Evolutionary conservation across 2,329 filamentous ascomycete genomes (phyloP).

Genomic region (Sporothrix curviconia): DNA sequence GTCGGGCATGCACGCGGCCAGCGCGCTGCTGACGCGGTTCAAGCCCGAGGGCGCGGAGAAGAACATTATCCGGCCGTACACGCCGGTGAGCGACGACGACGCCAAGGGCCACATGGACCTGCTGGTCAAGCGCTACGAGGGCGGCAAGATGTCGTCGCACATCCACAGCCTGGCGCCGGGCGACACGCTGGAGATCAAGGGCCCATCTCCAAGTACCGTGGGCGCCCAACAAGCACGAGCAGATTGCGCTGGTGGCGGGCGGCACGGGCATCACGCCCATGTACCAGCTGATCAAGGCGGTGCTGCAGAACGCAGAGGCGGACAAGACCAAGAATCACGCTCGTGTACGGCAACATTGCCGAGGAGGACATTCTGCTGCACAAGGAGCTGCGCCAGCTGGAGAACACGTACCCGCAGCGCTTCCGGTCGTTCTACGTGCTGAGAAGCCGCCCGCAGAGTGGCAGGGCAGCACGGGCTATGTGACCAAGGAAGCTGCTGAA

Average conservation of each 20-base stretch:
- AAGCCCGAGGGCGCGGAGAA: conserved; percentile 73
- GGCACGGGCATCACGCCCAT: conserved; percentile 96
- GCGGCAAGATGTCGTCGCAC: conserved; percentile 87
- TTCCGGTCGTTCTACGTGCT: conserved; percentile 95
- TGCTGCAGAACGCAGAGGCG: conserved; percentile 77
- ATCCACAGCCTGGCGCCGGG: conserved; percentile 76
- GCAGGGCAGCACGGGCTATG: conserved; percentile 72
- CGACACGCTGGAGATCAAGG: conserved; percentile 85
- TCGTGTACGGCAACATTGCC: conserved; percentile 83
- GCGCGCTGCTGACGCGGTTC: conserved; percentile 87
- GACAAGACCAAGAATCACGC: conserved; percentile 97
- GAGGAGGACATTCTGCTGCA: conserved; percentile 91
- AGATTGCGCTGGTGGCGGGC: conserved; percentile 82
- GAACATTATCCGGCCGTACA: conserved; percentile 85
- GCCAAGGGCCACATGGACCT: conserved; percentile 77
- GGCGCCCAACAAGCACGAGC: conserved; percentile 85
- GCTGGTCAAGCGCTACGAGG: conserved; percentile 83
- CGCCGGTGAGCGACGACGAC: conserved; percentile 81
- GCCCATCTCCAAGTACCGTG: conserved; percentile 94
- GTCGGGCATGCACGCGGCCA: conserved; percentile 74
- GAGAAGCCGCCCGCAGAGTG: conserved; percentile 65
- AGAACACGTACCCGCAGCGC: conserved; percentile 90
- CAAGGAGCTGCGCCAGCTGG: conserved; percentile 74
- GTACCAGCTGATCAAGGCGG: conserved; percentile 86
- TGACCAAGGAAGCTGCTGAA: conserved; percentile 90